Percentiles rank a stretch among this genome's conserved stretches.
phyloP scores from a whole-genome alignment of 2,329 filamentous ascomycete species.

The Fusarium buharicum region DNA sequence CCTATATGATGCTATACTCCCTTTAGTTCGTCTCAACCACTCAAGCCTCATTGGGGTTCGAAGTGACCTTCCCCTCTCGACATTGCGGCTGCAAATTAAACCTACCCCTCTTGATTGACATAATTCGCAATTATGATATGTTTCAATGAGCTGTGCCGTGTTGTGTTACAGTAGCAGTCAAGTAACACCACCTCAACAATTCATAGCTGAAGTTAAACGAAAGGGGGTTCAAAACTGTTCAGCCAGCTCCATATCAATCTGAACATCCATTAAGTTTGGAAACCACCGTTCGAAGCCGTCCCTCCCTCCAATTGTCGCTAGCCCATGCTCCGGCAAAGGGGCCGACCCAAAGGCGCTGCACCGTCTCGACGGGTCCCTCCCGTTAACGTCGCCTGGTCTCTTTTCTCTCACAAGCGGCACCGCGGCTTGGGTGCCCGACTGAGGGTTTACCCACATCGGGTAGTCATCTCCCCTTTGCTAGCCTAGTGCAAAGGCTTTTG shows the following conservation, averaged over 20 bases:
- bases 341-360: constrained; percentile 33
- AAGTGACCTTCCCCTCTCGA: constrained; percentile 25
- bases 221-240: background rate
- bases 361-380: constrained; percentile 31
- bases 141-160: constrained; percentile 7
- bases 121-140: no score
- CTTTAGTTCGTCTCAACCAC: constrained; percentile 28
- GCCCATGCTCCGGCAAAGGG: constrained; percentile 28
- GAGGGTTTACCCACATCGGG: constrained; percentile 30
- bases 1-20: constrained; percentile 12
- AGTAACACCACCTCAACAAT: constrained; percentile 13
- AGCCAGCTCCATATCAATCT: background rate
- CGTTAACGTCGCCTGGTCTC: constrained; percentile 24
- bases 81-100: constrained; percentile 34
- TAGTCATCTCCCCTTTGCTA: constrained; percentile 38
- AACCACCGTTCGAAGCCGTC: constrained; percentile 21
- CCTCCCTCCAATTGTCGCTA: constrained; percentile 17
- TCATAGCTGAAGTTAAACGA: constrained; percentile 4
- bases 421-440: constrained; percentile 25
- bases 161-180: constrained; percentile 15
- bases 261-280: background rate
- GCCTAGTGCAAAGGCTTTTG: constrained; percentile 13
- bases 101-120: constrained; percentile 31
- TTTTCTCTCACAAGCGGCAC: constrained; percentile 21
- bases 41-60: constrained; percentile 15